phyloP scores from a whole-genome alignment of 2,329 filamentous ascomycete species.

The Fusarium temperatum region DNA sequence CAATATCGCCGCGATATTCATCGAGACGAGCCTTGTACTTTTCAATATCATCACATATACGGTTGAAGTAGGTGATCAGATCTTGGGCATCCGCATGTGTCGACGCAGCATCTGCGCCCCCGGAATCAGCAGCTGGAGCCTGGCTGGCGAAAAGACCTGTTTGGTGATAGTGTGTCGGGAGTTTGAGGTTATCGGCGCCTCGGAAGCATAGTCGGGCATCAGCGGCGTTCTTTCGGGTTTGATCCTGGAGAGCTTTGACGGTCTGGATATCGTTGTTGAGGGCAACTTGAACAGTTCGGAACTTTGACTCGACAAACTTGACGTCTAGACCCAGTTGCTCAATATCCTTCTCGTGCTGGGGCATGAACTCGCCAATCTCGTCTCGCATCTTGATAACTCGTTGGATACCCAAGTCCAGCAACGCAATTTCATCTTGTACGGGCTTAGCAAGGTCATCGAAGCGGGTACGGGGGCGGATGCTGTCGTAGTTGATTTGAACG shows the following conservation, averaged over 20 bases:
- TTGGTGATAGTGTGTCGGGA: conserved; percentile 68
- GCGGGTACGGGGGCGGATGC: conserved; percentile 85
- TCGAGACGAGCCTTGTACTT: conserved; percentile 55
- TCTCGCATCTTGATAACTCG: conserved; percentile 81
- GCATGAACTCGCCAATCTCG: conserved; percentile 76
- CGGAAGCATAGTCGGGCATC: conserved; percentile 78
- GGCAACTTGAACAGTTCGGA: conserved; percentile 55
- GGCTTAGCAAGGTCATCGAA: conserved; percentile 90
- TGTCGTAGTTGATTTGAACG: conserved; percentile 80
- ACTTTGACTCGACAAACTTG: conserved; percentile 61
- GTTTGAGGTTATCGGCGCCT: conserved; percentile 76
- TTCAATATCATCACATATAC: conserved; percentile 54
- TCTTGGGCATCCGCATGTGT: conserved; percentile 53
- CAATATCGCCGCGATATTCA: conserved; percentile 56
- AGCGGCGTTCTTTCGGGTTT: conserved; percentile 69
- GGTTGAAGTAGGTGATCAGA: conserved; percentile 57
- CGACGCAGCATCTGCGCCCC: conserved; percentile 46
- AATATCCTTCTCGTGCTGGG: conserved; percentile 61
- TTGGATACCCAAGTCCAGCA: conserved; percentile 82
- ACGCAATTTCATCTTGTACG: conserved; percentile 79
- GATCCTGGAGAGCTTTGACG: conserved; percentile 69
- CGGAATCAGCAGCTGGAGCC: conserved; percentile 41
- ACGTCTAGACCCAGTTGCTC: conserved; percentile 58
- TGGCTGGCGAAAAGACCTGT: conserved; percentile 54
- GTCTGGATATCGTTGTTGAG: conserved; percentile 67